Percentiles rank a stretch among this genome's conserved stretches.
Conservation (phyloP, 192 early-diverging fungal genomes). For the Chytriomyces confervae region DNA sequence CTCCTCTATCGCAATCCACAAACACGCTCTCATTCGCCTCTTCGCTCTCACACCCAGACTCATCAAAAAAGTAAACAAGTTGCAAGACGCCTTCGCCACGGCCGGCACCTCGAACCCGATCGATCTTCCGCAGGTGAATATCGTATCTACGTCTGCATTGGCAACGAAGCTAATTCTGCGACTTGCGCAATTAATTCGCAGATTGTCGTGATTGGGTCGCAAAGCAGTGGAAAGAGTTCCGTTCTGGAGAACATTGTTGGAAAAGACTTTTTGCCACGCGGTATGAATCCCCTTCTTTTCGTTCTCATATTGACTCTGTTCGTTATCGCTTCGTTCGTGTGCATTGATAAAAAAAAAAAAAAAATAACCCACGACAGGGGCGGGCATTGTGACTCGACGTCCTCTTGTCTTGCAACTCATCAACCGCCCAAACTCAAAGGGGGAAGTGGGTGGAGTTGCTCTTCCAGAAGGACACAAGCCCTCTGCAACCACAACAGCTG, state of each 20-base stretch:
- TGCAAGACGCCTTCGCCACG: slow-evolving; percentile 63
- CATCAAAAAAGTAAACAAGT: slow-evolving; percentile 43
- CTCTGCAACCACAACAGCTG: not conserved
- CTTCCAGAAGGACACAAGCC: slow-evolving; percentile 36
- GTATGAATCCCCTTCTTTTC: slow-evolving; percentile 37
- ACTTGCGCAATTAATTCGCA: slow-evolving; percentile 13
- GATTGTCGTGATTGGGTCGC: slow-evolving; percentile 63
- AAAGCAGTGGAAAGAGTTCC: slow-evolving; percentile 85
- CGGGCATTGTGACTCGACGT: slow-evolving; percentile 96
- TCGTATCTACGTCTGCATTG: too few species aligned
- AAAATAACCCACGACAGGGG: slow-evolving; percentile 51
- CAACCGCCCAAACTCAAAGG: slow-evolving; percentile 78
- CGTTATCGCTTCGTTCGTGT: not conserved
- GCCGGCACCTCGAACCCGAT: slow-evolving; percentile 60
- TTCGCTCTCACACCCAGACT: slow-evolving; percentile 3
- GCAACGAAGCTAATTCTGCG: not conserved
- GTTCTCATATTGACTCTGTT: not conserved
- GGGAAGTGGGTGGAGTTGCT: slow-evolving; percentile 61
- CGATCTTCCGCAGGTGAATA: slow-evolving; percentile 59
- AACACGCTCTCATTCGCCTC: not conserved
- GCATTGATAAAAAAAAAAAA: not conserved
- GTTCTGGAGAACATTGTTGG: slow-evolving; percentile 98
- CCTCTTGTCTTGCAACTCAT: slow-evolving; percentile 98
- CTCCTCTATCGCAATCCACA: not conserved
- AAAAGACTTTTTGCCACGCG: slow-evolving; percentile 96